Evolutionary conservation across 1,284 basidiomycete genomes (phyloP).

Genomic region (Sanguinoderma infundibulare): DNA sequence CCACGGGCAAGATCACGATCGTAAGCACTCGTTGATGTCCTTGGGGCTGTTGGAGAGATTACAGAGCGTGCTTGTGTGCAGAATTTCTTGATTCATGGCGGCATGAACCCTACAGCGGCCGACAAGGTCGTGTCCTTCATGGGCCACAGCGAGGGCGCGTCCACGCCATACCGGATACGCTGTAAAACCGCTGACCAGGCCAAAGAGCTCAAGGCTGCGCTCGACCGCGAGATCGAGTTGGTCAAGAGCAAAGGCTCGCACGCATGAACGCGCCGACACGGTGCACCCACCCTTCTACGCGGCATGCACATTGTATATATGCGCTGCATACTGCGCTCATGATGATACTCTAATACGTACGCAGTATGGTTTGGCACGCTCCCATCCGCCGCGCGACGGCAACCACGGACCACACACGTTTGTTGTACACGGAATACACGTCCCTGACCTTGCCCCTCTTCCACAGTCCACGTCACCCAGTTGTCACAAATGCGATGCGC

Average conservation of each 20-base stretch:
- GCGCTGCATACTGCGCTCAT: neutral
- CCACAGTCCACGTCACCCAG: neutral
- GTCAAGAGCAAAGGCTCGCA: slow-evolving; percentile 32
- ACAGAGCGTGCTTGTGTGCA: slow-evolving; percentile 32
- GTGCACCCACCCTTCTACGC: neutral
- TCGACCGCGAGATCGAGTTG: slow-evolving; percentile 65
- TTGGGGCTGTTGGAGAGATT: neutral
- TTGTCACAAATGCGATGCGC: neutral
- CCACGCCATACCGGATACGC: slow-evolving; percentile 66
- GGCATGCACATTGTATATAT: neutral
- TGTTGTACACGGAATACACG: slow-evolving; percentile 22
- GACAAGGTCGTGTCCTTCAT: slow-evolving; percentile 65
- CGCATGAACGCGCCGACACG: neutral
- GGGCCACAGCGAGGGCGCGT: slow-evolving; percentile 66
- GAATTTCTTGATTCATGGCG: slow-evolving; percentile 70
- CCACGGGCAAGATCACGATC: slow-evolving; percentile 72
- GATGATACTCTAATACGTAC: slow-evolving; percentile 9
- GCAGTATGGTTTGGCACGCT: neutral
- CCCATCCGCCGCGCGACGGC: neutral
- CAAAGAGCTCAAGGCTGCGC: slow-evolving; percentile 55
- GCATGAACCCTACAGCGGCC: slow-evolving; percentile 53
- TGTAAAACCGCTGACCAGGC: slow-evolving; percentile 69
- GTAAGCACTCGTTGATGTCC: slow-evolving; percentile 48
- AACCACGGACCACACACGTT: neutral
- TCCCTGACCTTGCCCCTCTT: slow-evolving; percentile 7